Base-by-base conservation (phyloP, 108 stramenopile species). In the Discostella pseudostelligera region DNA sequence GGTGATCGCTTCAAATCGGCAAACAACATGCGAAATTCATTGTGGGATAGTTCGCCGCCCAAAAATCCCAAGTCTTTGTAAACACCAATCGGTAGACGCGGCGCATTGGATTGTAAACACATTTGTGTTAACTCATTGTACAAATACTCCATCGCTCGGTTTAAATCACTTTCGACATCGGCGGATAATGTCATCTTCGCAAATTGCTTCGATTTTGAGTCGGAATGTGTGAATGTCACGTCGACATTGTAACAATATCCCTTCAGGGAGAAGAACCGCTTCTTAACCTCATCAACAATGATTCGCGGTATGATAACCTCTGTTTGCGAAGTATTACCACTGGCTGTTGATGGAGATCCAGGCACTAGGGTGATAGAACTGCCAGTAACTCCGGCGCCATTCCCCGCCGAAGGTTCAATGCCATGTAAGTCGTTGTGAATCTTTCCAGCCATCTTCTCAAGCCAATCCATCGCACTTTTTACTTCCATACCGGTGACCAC, bases 171-270 rank as follows among this genome's bases (percentile, higher is more conserved):
- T 13, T 28, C 26, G 11, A 8, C 9, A 4, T 88, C 88, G 14
- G 83, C 71, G 17, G 56, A 59, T 22, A 89, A 56, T 6, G 72
- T 56, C 43, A 81, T 78, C 48, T 87, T 90, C 4, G 85, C 86
- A 67, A 93, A 88, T 56, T 85, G 76, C 56, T 93, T 93, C 35
- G 83, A 84, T 71, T 87, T 88, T 47, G 84, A 85, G 51, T 87
- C 87, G 2, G 92, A 93, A 67, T 84, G 84, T 19, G 74, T 77
- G 58, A 90, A 88, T 3, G 67, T 65, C 7, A 90, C 64, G 6
- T 76, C 81, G 10, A 87, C 85, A 48, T 69, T 86, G 24, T 78
- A 74, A 53, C 88, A 88, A 45, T 62, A 54, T 8, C 79, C 86
- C 26, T 85, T 80, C 7, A 83, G 60, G 8, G 51, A 46, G n/a